phyloP scores from a whole-genome alignment of 768 basidiomycete genomes.

The Leccinum olivaceopallidum region DNA sequence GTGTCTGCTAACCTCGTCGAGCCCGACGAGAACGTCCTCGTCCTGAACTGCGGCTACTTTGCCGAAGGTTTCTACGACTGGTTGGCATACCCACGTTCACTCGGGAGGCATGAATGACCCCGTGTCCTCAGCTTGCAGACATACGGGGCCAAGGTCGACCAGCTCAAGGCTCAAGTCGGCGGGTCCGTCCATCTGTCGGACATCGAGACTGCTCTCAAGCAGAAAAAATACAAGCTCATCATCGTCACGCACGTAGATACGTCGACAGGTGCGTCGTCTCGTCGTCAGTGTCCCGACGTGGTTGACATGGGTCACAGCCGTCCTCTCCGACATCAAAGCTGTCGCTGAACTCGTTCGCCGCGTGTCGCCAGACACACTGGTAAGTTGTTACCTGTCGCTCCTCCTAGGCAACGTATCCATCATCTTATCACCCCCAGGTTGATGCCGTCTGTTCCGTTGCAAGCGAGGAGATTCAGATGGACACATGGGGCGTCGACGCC shows the following conservation, averaged over 20 bases:
- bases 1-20: conserved; percentile 92
- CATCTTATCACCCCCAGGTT: conserved; percentile 44
- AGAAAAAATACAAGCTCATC: conserved; percentile 84
- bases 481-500: conserved; percentile 91
- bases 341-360: conserved; percentile 71
- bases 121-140: conserved; percentile 59
- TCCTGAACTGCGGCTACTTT: conserved; percentile 92
- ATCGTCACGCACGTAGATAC: conserved; percentile 97
- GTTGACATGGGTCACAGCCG: conserved; percentile 45
- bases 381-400: conserved; percentile 32
- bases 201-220: conserved; percentile 67
- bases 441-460: conserved; percentile 98
- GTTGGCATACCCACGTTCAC: conserved; percentile 37
- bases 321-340: conserved; percentile 79
- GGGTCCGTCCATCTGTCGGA: conserved; percentile 61
- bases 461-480: conserved; percentile 92
- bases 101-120: background rate
- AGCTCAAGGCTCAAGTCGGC: conserved; percentile 83
- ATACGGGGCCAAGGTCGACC: conserved; percentile 87
- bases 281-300: background rate
- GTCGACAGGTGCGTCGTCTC: conserved; percentile 57
- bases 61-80: conserved; percentile 89
- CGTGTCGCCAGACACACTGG: conserved; percentile 85
- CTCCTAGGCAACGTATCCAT: background rate
- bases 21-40: conserved; percentile 73